A percentile compares a stretch with the other conserved stretches of the same genome.
phyloP scores from a whole-genome alignment of 1,284 basidiomycete species.

The Malassezia sympodialis region DNA sequence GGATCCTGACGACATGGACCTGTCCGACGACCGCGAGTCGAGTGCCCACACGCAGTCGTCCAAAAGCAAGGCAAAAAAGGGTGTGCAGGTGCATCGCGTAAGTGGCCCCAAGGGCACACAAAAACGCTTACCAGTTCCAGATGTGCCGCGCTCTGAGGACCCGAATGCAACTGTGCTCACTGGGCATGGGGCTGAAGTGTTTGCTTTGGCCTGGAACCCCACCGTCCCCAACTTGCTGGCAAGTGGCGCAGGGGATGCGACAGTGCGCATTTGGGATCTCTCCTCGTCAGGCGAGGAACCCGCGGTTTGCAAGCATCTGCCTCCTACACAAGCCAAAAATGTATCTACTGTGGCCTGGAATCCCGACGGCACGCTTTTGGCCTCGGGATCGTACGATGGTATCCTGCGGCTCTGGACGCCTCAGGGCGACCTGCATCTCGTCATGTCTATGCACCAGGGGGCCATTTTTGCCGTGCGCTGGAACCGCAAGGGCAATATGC shows the following conservation, averaged over 20 bases:
- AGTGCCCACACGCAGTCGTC: not conserved
- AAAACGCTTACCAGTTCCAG: not conserved
- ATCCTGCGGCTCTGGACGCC: conserved; percentile 48
- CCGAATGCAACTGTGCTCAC: conserved; percentile 23
- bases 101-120: not conserved
- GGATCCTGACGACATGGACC: not conserved
- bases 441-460: conserved; percentile 49
- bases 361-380: conserved; percentile 46
- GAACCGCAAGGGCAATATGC: conserved; percentile 44
- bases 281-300: conserved; percentile 23
- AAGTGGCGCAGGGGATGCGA: conserved; percentile 45
- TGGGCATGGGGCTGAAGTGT: conserved; percentile 44
- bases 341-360: conserved; percentile 47
- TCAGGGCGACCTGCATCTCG: conserved; percentile 45
- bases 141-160: not conserved
- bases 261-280: conserved; percentile 47
- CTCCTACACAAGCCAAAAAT: conserved; percentile 43
- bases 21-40: not conserved
- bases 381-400: conserved; percentile 46
- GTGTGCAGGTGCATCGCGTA: not conserved
- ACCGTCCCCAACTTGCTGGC: conserved; percentile 44
- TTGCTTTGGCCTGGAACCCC: conserved; percentile 47
- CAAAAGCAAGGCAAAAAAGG: conserved; percentile 1
- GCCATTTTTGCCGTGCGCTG: conserved; percentile 46
- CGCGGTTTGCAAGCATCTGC: conserved; percentile 45